Percentiles rank a stretch among this genome's conserved stretches.
These are phyloP conservation scores for Larix sibirica DNA, from an alignment of 83 land plant genomes.

Conservation along the genomic window DNA sequence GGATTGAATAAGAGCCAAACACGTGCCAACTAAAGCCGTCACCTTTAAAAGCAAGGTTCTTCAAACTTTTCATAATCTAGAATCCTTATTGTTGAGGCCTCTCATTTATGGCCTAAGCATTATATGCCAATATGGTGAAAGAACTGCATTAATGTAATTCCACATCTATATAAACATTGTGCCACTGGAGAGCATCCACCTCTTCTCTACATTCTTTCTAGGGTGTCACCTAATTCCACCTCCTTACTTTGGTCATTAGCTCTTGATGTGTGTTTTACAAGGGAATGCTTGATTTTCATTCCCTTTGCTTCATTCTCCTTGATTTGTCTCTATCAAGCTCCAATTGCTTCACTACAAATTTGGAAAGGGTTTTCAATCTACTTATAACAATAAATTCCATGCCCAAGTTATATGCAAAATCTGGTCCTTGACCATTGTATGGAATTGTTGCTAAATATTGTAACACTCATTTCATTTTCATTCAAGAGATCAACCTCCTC, in stretches of 20 bases:
- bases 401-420: not conserved
- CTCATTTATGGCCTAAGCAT: not conserved
- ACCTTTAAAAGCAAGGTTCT: not conserved
- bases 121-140: not conserved
- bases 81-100: not conserved
- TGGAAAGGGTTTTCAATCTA: not conserved
- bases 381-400: not conserved
- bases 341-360: not conserved
- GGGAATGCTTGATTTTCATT: not conserved
- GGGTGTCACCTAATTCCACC: not conserved
- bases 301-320: not conserved
- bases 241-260: not conserved
- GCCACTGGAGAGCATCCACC: not conserved
- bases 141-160: not conserved
- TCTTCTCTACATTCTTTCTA: not conserved
- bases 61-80: not conserved
- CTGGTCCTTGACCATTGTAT: not conserved
- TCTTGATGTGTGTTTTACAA: not conserved
- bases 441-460: not conserved
- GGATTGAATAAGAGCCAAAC: not conserved
- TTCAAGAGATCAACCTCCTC: not conserved
- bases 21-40: not conserved
- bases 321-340: not conserved
- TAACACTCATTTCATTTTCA: not conserved
- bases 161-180: not conserved